Conservation (phyloP, 805 yeast genomes). For the Kuraishia piskuri region DNA sequence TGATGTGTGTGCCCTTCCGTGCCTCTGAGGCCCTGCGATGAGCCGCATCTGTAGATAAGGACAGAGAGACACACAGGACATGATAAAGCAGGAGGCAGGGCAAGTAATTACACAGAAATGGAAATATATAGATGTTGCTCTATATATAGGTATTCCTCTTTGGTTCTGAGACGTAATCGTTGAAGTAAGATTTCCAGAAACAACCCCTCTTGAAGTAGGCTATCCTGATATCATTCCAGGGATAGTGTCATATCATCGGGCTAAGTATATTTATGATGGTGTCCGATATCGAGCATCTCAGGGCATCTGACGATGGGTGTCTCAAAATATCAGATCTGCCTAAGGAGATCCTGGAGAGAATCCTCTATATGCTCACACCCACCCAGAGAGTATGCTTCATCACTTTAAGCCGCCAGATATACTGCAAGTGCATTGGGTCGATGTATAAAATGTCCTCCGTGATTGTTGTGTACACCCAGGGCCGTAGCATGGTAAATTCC, state of each 20-base stretch:
- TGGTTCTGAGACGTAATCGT: no score
- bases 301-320: no score
- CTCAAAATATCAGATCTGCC: constrained; percentile 11
- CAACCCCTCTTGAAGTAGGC: no score
- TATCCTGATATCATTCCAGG: no score
- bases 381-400: not conserved
- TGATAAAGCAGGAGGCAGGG: not conserved
- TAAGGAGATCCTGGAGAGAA: constrained; percentile 16
- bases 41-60: not conserved
- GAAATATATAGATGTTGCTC: not conserved
- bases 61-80: not conserved
- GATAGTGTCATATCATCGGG: no score
- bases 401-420: constrained; percentile 3
- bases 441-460: not conserved
- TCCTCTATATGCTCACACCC: constrained; percentile 6
- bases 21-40: no score
- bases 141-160: no score
- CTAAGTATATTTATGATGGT: no score
- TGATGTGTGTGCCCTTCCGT: not conserved
- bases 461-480: not conserved
- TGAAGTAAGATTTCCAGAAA: no score
- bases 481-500: not conserved
- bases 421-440: not conserved
- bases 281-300: no score
- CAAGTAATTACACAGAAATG: not conserved